phyloP scores from a whole-genome alignment of 2,329 filamentous ascomycete species.

The Delphinella strobiligena region DNA sequence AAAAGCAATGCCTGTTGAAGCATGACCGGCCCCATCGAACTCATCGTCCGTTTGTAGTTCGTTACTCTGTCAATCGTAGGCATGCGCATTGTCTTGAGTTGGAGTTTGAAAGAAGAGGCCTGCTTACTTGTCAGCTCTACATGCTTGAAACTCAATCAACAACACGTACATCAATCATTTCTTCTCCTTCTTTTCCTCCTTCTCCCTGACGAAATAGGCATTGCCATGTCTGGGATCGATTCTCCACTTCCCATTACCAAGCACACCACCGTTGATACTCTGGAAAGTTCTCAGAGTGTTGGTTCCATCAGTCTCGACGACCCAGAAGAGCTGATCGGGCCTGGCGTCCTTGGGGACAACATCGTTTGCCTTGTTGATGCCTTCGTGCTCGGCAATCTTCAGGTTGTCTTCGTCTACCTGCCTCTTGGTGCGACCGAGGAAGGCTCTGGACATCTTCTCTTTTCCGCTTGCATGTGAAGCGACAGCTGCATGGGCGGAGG shows the following conservation, averaged over 20 bases:
- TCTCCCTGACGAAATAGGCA: conserved; percentile 21
- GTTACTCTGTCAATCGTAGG: no score
- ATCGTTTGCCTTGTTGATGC: conserved; percentile 21
- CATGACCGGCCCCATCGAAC: no score
- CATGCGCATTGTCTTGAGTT: no score
- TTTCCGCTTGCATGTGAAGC: not conserved
- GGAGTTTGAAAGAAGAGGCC: no score
- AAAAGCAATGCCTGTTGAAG: no score
- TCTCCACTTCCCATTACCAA: conserved; percentile 22
- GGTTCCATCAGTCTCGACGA: conserved; percentile 20
- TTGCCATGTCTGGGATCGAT: conserved; percentile 21
- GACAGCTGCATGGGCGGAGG: conserved; percentile 7
- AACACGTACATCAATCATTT: no score
- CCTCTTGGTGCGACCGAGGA: conserved; percentile 24
- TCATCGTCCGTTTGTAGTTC: no score
- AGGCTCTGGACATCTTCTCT: conserved; percentile 12
- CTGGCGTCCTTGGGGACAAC: conserved; percentile 19
- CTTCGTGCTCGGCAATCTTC: conserved; percentile 22
- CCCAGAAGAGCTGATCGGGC: conserved; percentile 24
- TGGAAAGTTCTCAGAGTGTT: conserved; percentile 20
- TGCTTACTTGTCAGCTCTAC: no score
- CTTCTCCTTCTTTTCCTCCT: conserved; percentile 14
- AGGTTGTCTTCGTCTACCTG: conserved; percentile 27
- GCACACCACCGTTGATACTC: conserved; percentile 18
- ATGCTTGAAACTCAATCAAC: no score